Conservation (phyloP, 2,329 filamentous ascomycete species). For the Arthroderma sp. region DNA sequence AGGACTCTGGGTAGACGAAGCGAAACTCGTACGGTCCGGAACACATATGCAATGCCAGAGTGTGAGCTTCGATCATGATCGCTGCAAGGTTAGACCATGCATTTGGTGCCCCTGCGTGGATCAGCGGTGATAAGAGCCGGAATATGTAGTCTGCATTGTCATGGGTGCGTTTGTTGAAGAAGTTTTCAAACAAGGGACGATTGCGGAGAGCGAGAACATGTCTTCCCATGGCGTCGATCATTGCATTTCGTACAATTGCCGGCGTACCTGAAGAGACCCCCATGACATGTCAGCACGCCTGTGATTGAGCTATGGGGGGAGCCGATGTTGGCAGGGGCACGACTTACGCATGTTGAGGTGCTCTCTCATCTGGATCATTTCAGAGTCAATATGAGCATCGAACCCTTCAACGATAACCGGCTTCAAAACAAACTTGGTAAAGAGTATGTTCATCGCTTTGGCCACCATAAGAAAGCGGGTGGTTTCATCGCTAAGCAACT, state of each 20-base stretch:
- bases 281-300: not conserved
- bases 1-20: not conserved
- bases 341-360: slow-evolving; percentile 13
- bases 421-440: slow-evolving; percentile 15
- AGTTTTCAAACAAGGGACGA: slow-evolving; percentile 15
- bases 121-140: slow-evolving; percentile 14
- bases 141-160: slow-evolving; percentile 13
- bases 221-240: slow-evolving; percentile 12
- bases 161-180: slow-evolving; percentile 12
- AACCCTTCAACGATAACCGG: slow-evolving; percentile 16
- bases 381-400: slow-evolving; percentile 12
- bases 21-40: slow-evolving; percentile 16
- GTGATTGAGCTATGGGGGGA: too few species aligned
- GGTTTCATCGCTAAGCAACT: slow-evolving; percentile 13
- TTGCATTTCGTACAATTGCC: slow-evolving; percentile 10
- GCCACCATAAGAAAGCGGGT: slow-evolving; percentile 16
- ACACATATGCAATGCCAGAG: slow-evolving; percentile 17
- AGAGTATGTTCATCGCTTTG: slow-evolving; percentile 18
- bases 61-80: slow-evolving; percentile 19
- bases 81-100: slow-evolving; percentile 13
- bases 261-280: slow-evolving; percentile 11
- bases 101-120: slow-evolving; percentile 6
- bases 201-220: slow-evolving; percentile 13
- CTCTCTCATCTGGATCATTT: slow-evolving; percentile 13
- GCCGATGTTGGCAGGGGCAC: not conserved